phyloP scores from a whole-genome alignment of 2,329 filamentous ascomycete species.

The Fusarium decemcellulare region DNA sequence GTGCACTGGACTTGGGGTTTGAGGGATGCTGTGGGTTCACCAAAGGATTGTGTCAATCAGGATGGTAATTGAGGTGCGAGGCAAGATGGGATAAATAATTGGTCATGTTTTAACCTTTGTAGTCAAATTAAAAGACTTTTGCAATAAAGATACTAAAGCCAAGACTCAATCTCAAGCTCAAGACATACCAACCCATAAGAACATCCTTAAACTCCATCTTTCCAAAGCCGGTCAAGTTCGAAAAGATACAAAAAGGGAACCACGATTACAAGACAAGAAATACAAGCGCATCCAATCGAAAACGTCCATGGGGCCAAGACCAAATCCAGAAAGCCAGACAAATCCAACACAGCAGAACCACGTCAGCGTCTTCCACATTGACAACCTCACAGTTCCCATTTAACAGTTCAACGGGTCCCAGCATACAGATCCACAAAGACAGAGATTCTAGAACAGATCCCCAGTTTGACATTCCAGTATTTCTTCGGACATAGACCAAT shows the following conservation, averaged over 20 bases:
- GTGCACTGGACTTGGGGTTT: too few species aligned
- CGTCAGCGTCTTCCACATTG: neutral
- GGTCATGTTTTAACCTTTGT: slow-evolving; percentile 14
- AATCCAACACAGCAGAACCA: neutral
- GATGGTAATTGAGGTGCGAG: neutral
- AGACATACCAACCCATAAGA: neutral
- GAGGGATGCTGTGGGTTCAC: neutral
- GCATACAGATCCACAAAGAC: neutral
- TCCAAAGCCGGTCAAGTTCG: neutral
- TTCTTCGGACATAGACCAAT: neutral
- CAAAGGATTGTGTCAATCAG: neutral
- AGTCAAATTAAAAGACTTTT: slow-evolving; percentile 37
- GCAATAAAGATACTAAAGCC: slow-evolving; percentile 12
- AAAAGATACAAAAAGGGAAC: neutral
- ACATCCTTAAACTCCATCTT: slow-evolving; percentile 24
- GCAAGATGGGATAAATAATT: neutral
- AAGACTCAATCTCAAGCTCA: neutral
- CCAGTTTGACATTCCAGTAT: slow-evolving; percentile 1
- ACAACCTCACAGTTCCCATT: too few species aligned
- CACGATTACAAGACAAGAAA: slow-evolving; percentile 9
- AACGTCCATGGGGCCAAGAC: slow-evolving; percentile 20
- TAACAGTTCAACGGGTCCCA: neutral
- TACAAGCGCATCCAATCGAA: neutral
- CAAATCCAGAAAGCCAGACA: neutral
- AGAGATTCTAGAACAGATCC: neutral